Base-by-base conservation (phyloP, 352 stramenopile genomes). In the Saprolegnia diclina region DNA sequence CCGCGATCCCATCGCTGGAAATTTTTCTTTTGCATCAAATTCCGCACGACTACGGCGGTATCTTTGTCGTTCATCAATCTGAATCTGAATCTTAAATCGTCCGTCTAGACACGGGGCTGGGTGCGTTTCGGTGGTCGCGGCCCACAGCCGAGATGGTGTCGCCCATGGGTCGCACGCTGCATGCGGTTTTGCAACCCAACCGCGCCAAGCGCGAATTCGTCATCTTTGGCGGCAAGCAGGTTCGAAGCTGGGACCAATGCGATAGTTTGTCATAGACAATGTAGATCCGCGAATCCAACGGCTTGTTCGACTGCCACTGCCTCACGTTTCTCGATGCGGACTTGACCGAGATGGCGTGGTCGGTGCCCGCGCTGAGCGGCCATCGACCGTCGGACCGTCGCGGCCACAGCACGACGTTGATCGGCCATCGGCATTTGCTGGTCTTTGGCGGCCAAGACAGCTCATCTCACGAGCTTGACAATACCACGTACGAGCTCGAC, bases 201-300 rank as follows among this genome's bases (percentile, higher is more conserved):
- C 4, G 11, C 0, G 2, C 45, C 16, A 3, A 48, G 85, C 64
- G 64, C 22, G 73, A 87, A 71, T 57, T 90, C 38, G 45, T 90
- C 32, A 76, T 90, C 64, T 92, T 83, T 67, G 82, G 82, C 22
- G 84, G 84, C 0, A 81, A 81, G 19, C 82, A 90, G 76, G 84
- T 89, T 35, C 29, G 29, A 48, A n/a, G 42, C 42, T 3, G 42
- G 40, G 5, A 22, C 7, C 21, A n/a, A 61, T 5, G 14, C 40
- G 38, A 42, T 5, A 21, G 65, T 26, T 1, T 53, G 26, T 42
- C 67, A 40, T 45, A 29, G 24, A 52, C 13, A 11, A 22, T 32
- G 21, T 29, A 92, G 84, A 85, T 92, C 18, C 67, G 81, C 0
- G 71, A 90, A 32, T 90, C 79, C 10, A 89, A 90, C 63, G 78